Evolutionary conservation across 352 stramenopile genomes (phyloP), one percentile per base, ranked within the genome.

Genomic region (Aphanomyces euteiches): DNA sequence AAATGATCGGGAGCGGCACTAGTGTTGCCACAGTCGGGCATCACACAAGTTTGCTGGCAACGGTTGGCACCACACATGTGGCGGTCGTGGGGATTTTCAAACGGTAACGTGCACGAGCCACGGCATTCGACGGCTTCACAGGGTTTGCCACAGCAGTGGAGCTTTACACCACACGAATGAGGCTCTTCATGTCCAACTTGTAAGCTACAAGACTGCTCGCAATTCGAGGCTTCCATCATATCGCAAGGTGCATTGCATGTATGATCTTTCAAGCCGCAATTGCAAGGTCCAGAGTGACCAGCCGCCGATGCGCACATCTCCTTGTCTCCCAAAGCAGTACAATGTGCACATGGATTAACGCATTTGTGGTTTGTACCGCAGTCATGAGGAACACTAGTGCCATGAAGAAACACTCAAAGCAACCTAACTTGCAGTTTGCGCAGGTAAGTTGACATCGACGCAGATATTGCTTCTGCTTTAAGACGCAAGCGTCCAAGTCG

Each of bases 51-150:
- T 34, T 87, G 54, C 41, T 87, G 78, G 64, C 86, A 93, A 6
- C 75, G 77, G 13, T 80, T 71, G 59, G 85, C 76, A 13, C 81
- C 78, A 21, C 86, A 93, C 47, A 87, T 88, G 77, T 92, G 86
- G 2, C 72, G 76, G 4, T 67, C 75, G 60, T 92, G 86, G 0
- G 76, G 73, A 1, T 76, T 58, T 28, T 87, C 77, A 7, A 91
- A 74, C 57, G 80, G 82, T 60, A 86, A 60, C 4, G 86, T 76
- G 54, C 86, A 93, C 10, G 57, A 56, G 3, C 80, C 77, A 0
- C 53, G 53, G 13, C 86, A 93, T 3, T 71, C 78, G 12, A 66
- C 36, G 1, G 81, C 80, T 0, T 72, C 79, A 54, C 86, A 93
- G 12, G 73, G 43, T 47, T 82, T 50, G 4, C 83, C 83, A 37